These are phyloP conservation scores for Mycena haematopus DNA, from an alignment of 768 basidiomycete genomes.

Conservation along the genomic window DNA sequence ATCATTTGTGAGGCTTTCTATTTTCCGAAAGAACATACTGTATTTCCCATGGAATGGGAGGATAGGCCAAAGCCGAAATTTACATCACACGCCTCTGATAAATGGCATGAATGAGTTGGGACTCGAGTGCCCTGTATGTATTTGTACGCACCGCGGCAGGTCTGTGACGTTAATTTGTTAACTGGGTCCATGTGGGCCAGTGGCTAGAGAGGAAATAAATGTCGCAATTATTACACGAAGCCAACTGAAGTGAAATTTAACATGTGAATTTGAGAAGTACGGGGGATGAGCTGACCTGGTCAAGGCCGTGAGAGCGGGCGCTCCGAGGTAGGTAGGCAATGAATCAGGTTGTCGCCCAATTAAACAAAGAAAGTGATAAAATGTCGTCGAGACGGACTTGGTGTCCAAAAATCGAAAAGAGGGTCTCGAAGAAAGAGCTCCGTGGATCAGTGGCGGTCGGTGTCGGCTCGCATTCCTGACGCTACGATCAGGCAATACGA, in stretches of 20 bases:
- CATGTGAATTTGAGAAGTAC: background rate
- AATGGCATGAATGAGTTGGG: background rate
- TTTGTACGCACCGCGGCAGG: slow-evolving; percentile 36
- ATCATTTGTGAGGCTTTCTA: background rate
- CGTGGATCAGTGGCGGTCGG: background rate
- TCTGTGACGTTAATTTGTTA: slow-evolving; percentile 37
- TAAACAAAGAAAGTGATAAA: slow-evolving; percentile 14
- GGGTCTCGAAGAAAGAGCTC: background rate
- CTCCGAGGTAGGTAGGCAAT: slow-evolving; percentile 13
- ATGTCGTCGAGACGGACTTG: slow-evolving; percentile 26
- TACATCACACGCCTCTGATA: slow-evolving; percentile 39
- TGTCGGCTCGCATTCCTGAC: no score
- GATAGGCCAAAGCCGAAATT: slow-evolving; percentile 39
- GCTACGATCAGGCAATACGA: no score
- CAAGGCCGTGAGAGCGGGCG: slow-evolving; percentile 16
- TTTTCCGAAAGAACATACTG: slow-evolving; percentile 25
- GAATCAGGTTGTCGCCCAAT: slow-evolving; percentile 10
- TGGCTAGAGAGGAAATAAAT: no score
- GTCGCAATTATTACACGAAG: no score
- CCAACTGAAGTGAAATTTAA: slow-evolving; percentile 22
- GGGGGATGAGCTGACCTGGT: background rate
- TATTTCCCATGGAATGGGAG: slow-evolving; percentile 40
- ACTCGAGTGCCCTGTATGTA: background rate
- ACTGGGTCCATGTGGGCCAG: slow-evolving; percentile 15
- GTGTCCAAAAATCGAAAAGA: slow-evolving; percentile 6